Evolutionary conservation across 768 basidiomycete species (phyloP), one percentile per base, ranked within the genome.

Genomic region (Phanerochaete carnosa): DNA sequence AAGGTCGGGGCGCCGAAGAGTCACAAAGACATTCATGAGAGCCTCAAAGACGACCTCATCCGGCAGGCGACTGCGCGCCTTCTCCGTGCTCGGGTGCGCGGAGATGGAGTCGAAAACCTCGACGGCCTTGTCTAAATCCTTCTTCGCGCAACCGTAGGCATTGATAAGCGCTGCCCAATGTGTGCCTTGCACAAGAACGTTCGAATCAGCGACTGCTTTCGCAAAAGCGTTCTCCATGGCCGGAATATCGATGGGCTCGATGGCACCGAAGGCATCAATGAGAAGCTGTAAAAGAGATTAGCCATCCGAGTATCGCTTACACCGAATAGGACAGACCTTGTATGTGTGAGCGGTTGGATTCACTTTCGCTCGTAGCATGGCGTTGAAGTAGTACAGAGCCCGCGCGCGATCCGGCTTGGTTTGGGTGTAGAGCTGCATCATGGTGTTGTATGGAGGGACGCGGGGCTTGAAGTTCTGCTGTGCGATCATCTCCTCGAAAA

Each of bases 361-460:
- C 26, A 98, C 86, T 0, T 79, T 74, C 3, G 82, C 86, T 29
- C 72, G 70, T 35, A 77, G 71, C 73, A 99, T 79, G 68, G 83
- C 78, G 51, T 89, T 70, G 72, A 90, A 90, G 72, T 88, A 98
- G 66, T 83, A 78, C 28, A 98, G 74, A 19, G 89, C 91, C 50
- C 86, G 82, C 28, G 81, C 82, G 55, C 94, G 84, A 63, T 92
- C 88, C 1, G 94, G 96, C 72, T 90, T 92, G n/a, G 90, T 94
- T 58, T 88, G 85, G 52, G 90, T 88, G 75, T 94, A 95, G 67
- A 96, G 80, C 72, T 99, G 97, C 85, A 99, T 98, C 95, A 99
- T 97, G 33, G 90, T 95, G 76, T 99, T 99, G 81, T 88, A 99
- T 0, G 96, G 96, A 22, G 96, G 97, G 0, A 97, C 87, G 7